Conservation (phyloP, 2,329 filamentous ascomycete genomes). For the Colletotrichum orchidophilum region DNA sequence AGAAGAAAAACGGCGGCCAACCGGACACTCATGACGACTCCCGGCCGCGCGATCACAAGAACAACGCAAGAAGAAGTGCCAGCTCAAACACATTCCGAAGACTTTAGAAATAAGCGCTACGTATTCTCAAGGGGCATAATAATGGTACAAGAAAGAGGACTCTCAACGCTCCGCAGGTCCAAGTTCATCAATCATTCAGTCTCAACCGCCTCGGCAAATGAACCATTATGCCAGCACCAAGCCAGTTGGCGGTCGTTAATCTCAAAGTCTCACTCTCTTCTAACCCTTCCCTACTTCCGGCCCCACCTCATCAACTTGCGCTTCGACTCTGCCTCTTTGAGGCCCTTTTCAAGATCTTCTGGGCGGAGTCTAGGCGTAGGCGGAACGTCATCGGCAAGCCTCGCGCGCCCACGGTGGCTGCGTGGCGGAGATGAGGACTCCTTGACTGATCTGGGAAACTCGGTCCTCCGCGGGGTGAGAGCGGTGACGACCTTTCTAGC, state of each 20-base stretch:
- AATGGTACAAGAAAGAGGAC: slow-evolving; percentile 29
- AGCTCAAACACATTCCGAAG: slow-evolving; percentile 79
- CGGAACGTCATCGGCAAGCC: slow-evolving; percentile 62
- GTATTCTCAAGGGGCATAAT: slow-evolving; percentile 36
- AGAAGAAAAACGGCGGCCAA: slow-evolving; percentile 46
- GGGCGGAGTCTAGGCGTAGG: slow-evolving; percentile 65
- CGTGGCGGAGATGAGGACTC: slow-evolving; percentile 40
- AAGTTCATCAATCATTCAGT: slow-evolving; percentile 15
- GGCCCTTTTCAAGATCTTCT: slow-evolving; percentile 69
- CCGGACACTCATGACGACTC: not conserved
- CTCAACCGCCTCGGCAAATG: slow-evolving; percentile 5
- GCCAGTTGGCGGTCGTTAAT: slow-evolving; percentile 19
- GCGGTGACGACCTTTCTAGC: slow-evolving; percentile 69
- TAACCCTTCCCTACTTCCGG: slow-evolving; percentile 14
- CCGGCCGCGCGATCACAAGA: slow-evolving; percentile 42
- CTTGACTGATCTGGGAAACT: slow-evolving; percentile 69
- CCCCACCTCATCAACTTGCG: slow-evolving; percentile 45
- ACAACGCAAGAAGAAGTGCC: slow-evolving; percentile 71
- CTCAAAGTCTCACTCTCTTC: not conserved
- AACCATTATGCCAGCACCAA: slow-evolving; percentile 29
- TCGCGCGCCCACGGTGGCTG: slow-evolving; percentile 27
- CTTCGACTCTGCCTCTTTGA: slow-evolving; percentile 49
- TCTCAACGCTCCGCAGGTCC: slow-evolving; percentile 18
- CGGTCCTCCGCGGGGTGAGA: slow-evolving; percentile 68
- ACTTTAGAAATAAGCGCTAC: slow-evolving; percentile 55